Evolutionary conservation across 2,329 filamentous ascomycete species (phyloP).

Genomic region (Claviceps sp.): DNA sequence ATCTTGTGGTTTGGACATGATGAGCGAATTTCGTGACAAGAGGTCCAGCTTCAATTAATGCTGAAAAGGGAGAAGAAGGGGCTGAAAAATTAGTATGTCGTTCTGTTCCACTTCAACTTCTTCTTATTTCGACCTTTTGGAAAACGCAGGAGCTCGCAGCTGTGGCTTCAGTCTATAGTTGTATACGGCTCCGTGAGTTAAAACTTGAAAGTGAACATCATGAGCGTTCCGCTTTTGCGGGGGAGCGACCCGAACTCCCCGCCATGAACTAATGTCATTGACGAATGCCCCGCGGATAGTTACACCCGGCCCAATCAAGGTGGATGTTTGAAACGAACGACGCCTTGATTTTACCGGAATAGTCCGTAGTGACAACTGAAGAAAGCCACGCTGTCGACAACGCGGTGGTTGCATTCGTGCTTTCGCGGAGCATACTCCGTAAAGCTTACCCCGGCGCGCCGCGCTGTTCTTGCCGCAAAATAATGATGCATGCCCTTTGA

Average conservation of each 20-base stretch:
- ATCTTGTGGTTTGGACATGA: slow-evolving; percentile 28
- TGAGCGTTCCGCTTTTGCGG: background rate
- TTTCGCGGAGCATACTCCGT: background rate
- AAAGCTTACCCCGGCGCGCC: background rate
- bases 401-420: background rate
- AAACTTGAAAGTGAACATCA: background rate
- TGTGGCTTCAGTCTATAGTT: background rate
- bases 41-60: background rate
- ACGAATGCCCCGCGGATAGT: background rate
- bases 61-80: background rate
- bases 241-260: background rate
- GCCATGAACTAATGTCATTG: background rate
- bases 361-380: background rate
- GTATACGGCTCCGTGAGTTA: background rate
- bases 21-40: slow-evolving; percentile 4
- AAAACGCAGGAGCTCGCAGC: background rate
- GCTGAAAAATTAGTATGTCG: too few species aligned
- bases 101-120: too few species aligned
- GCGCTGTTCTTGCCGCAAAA: background rate
- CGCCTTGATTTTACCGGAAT: background rate
- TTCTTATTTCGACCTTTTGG: background rate
- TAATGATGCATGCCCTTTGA: background rate
- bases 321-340: background rate
- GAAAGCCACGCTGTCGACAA: background rate
- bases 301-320: background rate